A percentile compares a stretch with the other conserved stretches of the same genome.
phyloP scores from a whole-genome alignment of 495 filamentous ascomycete species.

The Podospora bellae-mahoneyi region DNA sequence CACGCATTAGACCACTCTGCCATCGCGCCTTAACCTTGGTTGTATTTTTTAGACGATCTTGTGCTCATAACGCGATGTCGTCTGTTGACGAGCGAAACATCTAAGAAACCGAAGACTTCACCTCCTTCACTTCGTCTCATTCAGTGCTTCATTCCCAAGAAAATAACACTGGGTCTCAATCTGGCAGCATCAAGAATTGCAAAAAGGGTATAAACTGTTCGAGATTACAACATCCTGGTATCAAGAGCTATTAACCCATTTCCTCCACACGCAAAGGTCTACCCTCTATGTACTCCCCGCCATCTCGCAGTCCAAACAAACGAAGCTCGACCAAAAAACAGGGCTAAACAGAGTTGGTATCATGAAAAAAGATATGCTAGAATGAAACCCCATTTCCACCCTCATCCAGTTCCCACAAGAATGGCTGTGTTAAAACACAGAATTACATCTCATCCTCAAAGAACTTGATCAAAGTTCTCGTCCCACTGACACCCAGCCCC shows the following conservation, averaged over 20 bases:
- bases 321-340: neutral
- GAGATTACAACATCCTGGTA: neutral
- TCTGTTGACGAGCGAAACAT: neutral
- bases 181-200: neutral
- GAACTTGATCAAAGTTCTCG: constrained; percentile 73
- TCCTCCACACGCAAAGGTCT: neutral
- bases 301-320: neutral
- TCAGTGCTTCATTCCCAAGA: too few species aligned
- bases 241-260: neutral
- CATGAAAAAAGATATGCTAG: neutral
- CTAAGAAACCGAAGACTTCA: too few species aligned
- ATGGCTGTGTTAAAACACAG: neutral
- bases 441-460: constrained; percentile 65
- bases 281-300: neutral
- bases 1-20: constrained; percentile 8
- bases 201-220: neutral
- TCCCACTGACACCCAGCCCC: constrained; percentile 71
- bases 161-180: too few species aligned
- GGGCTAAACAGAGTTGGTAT: neutral
- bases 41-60: neutral
- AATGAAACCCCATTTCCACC: neutral
- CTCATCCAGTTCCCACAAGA: neutral
- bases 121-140: too few species aligned
- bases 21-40: neutral
- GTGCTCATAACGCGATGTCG: neutral